These are phyloP conservation scores for Irpex rosettiformis DNA, from an alignment of 1,284 basidiomycete species.

Conservation along the genomic window DNA sequence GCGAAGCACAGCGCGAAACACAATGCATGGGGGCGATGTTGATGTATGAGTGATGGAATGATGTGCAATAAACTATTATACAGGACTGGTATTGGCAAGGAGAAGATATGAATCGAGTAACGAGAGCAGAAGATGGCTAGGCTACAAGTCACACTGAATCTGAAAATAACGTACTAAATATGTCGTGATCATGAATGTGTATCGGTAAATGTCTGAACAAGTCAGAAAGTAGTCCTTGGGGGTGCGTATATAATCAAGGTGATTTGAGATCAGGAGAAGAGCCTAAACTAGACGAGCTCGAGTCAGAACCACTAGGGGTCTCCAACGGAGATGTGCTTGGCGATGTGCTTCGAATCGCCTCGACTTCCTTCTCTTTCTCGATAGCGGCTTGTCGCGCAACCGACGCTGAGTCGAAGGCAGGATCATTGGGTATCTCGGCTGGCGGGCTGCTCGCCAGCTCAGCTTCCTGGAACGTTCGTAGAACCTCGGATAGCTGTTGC, in stretches of 20 bases:
- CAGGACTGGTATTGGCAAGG: neutral
- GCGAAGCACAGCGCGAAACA: neutral
- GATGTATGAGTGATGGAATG: neutral
- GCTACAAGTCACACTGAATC: slow-evolving; percentile 1
- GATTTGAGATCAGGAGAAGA: neutral
- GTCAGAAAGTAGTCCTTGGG: neutral
- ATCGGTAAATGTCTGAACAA: neutral
- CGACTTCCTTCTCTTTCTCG: slow-evolving; percentile 58
- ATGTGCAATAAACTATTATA: neutral
- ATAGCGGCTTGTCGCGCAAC: slow-evolving; percentile 55
- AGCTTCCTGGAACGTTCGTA: slow-evolving; percentile 59
- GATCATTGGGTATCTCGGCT: slow-evolving; percentile 41
- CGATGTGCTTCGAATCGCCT: slow-evolving; percentile 39
- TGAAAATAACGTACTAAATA: neutral
- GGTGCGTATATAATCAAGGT: neutral
- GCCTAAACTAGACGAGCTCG: slow-evolving; percentile 42
- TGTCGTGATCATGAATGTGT: neutral
- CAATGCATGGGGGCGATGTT: neutral
- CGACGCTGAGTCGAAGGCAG: slow-evolving; percentile 46
- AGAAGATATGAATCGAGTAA: neutral
- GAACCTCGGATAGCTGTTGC: slow-evolving; percentile 68
- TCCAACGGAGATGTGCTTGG: slow-evolving; percentile 30
- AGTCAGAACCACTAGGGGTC: slow-evolving; percentile 20
- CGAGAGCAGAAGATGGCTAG: neutral
- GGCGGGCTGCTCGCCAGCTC: slow-evolving; percentile 53